phyloP scores from a whole-genome alignment of 345 rosid genomes.

The Fremontodendron californicum region DNA sequence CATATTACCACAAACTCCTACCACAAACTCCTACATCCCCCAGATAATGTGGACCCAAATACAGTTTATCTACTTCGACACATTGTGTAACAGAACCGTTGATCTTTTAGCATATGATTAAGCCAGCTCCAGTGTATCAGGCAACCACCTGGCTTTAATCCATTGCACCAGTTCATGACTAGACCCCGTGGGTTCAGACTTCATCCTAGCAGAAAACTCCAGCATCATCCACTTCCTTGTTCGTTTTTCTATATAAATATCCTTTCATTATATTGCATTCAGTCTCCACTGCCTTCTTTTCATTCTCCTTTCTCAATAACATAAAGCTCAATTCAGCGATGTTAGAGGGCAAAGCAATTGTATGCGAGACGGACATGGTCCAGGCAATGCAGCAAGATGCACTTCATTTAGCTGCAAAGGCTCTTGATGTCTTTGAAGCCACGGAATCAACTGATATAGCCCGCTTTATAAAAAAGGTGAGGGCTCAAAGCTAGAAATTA shows the following conservation, averaged over 20 bases:
- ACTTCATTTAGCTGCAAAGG: constrained; percentile 26
- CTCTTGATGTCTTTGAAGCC: constrained; percentile 24
- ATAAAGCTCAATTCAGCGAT: not conserved
- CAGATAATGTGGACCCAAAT: constrained; percentile 22
- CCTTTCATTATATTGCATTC: not conserved
- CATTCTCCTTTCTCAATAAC: not conserved
- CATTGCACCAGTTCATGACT: not conserved
- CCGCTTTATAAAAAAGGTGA: constrained; percentile 26
- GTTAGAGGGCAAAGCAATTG: constrained; percentile 23
- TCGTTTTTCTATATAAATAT: constrained; percentile 16
- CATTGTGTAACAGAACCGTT: not conserved
- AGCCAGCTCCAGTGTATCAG: not conserved
- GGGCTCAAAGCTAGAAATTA: not conserved
- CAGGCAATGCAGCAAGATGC: constrained; percentile 25
- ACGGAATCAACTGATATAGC: constrained; percentile 28
- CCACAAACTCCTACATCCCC: constrained; percentile 22
- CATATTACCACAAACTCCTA: no score
- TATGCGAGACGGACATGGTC: constrained; percentile 19
- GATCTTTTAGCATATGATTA: not conserved
- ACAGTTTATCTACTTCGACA: not conserved
- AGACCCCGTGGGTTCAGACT: not conserved
- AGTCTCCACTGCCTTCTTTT: not conserved
- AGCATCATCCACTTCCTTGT: not conserved
- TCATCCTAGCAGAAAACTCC: not conserved
- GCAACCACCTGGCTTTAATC: not conserved